These are phyloP conservation scores for Sporothrix luriei DNA, from an alignment of 2,329 filamentous ascomycete species.

Conservation along the genomic window DNA sequence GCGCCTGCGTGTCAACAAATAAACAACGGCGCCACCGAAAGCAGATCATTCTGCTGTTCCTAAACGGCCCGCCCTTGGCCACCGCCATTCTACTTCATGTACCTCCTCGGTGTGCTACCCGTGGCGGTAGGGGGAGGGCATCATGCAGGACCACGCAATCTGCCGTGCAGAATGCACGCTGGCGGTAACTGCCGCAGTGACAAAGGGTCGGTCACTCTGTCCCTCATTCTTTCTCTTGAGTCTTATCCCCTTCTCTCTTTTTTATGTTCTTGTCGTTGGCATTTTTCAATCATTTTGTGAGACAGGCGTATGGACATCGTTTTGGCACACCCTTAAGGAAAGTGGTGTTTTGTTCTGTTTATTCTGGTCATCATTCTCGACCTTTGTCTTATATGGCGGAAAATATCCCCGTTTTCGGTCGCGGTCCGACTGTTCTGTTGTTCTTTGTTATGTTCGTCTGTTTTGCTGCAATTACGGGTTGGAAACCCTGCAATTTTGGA, in stretches of 20 bases:
- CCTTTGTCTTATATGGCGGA: background rate
- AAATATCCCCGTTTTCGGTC: background rate
- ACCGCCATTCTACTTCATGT: background rate
- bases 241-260: background rate
- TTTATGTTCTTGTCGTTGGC: background rate
- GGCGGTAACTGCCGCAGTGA: background rate
- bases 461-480: background rate
- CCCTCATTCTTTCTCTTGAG: background rate
- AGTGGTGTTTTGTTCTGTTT: slow-evolving; percentile 20
- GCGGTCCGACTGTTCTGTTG: background rate
- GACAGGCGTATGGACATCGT: background rate
- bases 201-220: background rate
- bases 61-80: background rate
- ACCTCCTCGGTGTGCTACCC: background rate
- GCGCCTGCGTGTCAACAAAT: slow-evolving; percentile 37
- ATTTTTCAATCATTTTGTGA: background rate
- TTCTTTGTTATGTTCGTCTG: too few relatives aligned
- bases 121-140: background rate
- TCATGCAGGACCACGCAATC: background rate
- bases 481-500: background rate
- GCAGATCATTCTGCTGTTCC: background rate
- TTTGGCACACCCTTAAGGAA: background rate
- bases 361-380: too few relatives aligned
- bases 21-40: background rate
- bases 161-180: background rate